Percentiles rank a stretch among this genome's conserved stretches.
Evolutionary conservation across 768 basidiomycete species (phyloP).

Genomic region (Termitomyces sp.): DNA sequence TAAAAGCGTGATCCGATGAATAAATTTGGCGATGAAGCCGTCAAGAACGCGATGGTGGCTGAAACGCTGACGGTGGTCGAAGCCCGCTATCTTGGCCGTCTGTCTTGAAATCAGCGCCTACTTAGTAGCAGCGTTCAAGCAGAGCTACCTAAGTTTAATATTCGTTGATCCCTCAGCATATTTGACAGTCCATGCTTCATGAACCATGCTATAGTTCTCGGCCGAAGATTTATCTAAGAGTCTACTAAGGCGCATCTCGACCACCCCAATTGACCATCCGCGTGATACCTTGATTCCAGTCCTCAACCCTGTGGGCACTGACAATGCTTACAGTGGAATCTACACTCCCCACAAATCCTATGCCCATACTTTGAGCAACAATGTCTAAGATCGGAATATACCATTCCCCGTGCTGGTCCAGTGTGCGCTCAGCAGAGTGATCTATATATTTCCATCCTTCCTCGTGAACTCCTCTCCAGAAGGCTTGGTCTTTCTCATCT

Average conservation of each 20-base stretch:
- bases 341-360: slow-evolving; percentile 56
- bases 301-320: slow-evolving; percentile 46
- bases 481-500: slow-evolving; percentile 41
- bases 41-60: no score
- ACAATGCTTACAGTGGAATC: slow-evolving; percentile 54
- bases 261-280: slow-evolving; percentile 23
- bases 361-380: slow-evolving; percentile 49
- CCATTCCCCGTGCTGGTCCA: slow-evolving; percentile 36
- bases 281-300: slow-evolving; percentile 50
- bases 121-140: no score
- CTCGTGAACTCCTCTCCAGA: slow-evolving; percentile 34
- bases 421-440: slow-evolving; percentile 31
- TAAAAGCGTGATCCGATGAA: no score
- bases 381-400: slow-evolving; percentile 51
- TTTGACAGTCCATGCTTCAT: background rate
- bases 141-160: no score
- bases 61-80: no score
- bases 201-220: background rate
- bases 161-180: background rate
- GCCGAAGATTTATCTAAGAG: background rate
- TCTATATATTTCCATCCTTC: slow-evolving; percentile 44
- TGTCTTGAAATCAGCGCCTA: no score
- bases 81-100: no score
- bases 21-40: no score
- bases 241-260: slow-evolving; percentile 3